phyloP scores from a whole-genome alignment of 2,329 filamentous ascomycete genomes.

The Epichloe coenophiala region DNA sequence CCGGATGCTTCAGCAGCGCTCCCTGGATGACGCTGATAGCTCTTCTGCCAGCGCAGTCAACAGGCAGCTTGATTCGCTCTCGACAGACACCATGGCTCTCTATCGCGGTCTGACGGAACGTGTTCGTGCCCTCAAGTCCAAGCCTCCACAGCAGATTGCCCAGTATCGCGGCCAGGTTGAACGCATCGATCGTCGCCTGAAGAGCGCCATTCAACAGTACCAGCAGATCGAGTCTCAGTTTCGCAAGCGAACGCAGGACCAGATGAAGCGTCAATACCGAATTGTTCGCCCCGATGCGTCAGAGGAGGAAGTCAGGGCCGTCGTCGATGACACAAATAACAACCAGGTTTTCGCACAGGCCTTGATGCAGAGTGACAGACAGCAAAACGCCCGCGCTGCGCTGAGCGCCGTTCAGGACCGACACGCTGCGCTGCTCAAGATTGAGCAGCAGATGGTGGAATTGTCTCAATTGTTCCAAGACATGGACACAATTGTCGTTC shows the following conservation, averaged over 20 bases:
- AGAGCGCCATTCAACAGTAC: conserved; percentile 68
- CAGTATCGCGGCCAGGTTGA: conserved; percentile 72
- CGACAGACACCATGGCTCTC: conserved; percentile 66
- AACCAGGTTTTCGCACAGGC: conserved; percentile 85
- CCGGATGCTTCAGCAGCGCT: conserved; percentile 54
- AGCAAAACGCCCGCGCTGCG: conserved; percentile 67
- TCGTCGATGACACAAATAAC: conserved; percentile 57
- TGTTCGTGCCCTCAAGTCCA: conserved; percentile 71
- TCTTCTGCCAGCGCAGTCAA: conserved; percentile 51
- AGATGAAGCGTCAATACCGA: conserved; percentile 78
- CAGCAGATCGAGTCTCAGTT: conserved; percentile 70
- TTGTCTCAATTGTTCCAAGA: conserved; percentile 80
- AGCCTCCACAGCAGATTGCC: conserved; percentile 57
- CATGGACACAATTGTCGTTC: conserved; percentile 70
- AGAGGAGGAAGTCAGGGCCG: conserved; percentile 63
- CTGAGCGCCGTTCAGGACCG: conserved; percentile 69
- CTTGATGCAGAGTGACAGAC: conserved; percentile 66
- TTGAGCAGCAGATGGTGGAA: conserved; percentile 80
- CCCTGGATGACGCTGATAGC: conserved; percentile 65
- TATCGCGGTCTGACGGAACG: conserved; percentile 71
- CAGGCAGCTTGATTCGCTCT: conserved; percentile 58
- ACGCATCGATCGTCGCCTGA: conserved; percentile 65
- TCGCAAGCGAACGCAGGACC: conserved; percentile 65
- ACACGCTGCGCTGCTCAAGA: conserved; percentile 79
- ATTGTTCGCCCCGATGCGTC: conserved; percentile 76